These are phyloP conservation scores for Alternaria burnsii DNA, from an alignment of 2,329 filamentous ascomycete genomes.

Conservation along the genomic window DNA sequence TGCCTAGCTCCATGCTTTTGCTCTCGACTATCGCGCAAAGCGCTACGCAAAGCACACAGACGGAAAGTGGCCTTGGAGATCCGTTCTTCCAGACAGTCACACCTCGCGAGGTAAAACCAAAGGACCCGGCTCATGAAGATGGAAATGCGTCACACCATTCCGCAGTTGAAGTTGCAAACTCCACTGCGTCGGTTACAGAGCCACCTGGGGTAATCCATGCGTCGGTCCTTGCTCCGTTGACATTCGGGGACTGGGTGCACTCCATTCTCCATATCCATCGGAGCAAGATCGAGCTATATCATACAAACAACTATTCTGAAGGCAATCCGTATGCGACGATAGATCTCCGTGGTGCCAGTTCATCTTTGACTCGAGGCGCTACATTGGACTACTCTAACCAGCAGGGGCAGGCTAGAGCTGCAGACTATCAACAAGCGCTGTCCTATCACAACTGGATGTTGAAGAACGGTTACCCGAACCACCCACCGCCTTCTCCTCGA, in stretches of 20 bases:
- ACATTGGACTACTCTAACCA: neutral
- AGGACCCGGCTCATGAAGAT: neutral
- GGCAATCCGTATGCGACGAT: neutral
- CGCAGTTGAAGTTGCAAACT: neutral
- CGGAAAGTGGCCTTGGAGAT: too few relatives aligned
- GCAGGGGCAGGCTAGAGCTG: too few relatives aligned
- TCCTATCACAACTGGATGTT: rapidly evolving
- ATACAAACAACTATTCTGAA: too few relatives aligned
- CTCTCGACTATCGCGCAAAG: constrained; percentile 30
- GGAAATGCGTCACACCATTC: neutral
- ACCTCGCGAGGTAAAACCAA: neutral
- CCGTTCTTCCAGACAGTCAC: too few relatives aligned
- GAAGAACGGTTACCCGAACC: too few relatives aligned
- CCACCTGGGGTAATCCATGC: constrained; percentile 18
- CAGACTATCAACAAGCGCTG: too few relatives aligned
- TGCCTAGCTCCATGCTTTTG: constrained; percentile 27
- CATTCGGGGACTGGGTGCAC: neutral
- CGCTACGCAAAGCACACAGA: neutral
- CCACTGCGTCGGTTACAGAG: neutral
- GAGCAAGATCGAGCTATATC: neutral
- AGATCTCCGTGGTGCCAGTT: rapidly evolving
- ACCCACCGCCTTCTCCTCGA: too few relatives aligned
- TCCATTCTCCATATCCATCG: neutral
- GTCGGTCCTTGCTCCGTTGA: constrained; percentile 10
- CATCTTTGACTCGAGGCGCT: neutral